phyloP scores from a whole-genome alignment of 2,329 filamentous ascomycete genomes.

The Aureobasidium lini region DNA sequence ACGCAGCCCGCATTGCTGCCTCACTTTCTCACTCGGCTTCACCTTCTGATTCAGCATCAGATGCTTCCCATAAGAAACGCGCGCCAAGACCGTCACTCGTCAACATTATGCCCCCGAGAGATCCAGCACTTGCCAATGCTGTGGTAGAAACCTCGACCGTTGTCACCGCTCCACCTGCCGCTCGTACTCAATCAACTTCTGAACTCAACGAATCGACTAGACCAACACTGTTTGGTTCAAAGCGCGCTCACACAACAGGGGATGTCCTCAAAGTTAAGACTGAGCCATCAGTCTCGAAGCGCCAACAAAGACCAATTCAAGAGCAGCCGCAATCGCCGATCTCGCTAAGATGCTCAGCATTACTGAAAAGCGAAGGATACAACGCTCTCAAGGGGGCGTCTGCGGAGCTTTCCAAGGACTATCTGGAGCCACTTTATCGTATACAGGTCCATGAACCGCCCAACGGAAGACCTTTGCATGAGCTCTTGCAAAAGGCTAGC shows the following conservation, averaged over 20 bases:
- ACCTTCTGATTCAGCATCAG: neutral
- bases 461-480: conserved; percentile 52
- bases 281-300: neutral
- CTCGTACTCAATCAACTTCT: conserved; percentile 61
- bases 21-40: neutral
- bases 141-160: conserved; percentile 48
- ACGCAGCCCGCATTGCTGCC: neutral
- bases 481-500: conserved; percentile 71
- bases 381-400: conserved; percentile 39
- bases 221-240: neutral
- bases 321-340: neutral
- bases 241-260: neutral
- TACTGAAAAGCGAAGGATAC: conserved; percentile 29
- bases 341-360: neutral
- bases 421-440: conserved; percentile 55
- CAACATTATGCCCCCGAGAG: neutral
- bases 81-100: neutral
- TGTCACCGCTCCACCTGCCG: conserved; percentile 30
- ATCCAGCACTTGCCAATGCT: conserved; percentile 2
- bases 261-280: neutral
- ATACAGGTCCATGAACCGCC: conserved; percentile 51
- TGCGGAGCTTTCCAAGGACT: conserved; percentile 46
- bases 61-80: neutral
- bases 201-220: conserved; percentile 57
- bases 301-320: neutral